Evolutionary conservation across 371 early-diverging fungal genomes (phyloP).

Genomic region (Blyttiomyces sp.): DNA sequence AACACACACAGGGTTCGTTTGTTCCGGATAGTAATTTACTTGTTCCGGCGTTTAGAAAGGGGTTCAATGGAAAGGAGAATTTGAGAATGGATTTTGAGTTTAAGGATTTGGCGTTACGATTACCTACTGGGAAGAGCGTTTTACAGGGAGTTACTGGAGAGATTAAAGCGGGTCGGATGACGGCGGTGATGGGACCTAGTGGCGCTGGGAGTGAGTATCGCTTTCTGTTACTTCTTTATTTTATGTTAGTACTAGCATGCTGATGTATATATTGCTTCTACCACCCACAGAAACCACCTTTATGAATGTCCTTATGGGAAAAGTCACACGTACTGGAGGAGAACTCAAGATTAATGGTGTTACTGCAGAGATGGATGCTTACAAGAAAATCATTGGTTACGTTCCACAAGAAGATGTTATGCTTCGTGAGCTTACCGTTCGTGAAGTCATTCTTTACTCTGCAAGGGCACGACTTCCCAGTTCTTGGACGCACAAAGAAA

Average conservation of each 20-base stretch:
- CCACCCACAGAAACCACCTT: conserved; percentile 39
- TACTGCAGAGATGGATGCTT: conserved; percentile 35
- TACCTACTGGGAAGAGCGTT: conserved; percentile 57
- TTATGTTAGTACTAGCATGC: neutral
- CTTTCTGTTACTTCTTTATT: neutral
- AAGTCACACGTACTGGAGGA: conserved; percentile 42
- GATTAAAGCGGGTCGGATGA: conserved; percentile 52
- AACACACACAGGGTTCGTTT: no score
- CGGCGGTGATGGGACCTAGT: conserved; percentile 80
- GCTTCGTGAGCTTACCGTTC: conserved; percentile 72
- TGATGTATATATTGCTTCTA: neutral
- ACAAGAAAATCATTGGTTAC: conserved; percentile 50
- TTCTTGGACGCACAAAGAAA: conserved; percentile 50
- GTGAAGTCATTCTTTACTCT: conserved; percentile 81
- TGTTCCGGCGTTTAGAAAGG: conserved; percentile 11
- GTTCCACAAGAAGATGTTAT: conserved; percentile 87
- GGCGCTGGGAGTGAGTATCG: conserved; percentile 64
- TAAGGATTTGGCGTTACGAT: conserved; percentile 46
- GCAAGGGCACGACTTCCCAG: conserved; percentile 75
- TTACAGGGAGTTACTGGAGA: conserved; percentile 55
- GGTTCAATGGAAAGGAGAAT: conserved; percentile 10
- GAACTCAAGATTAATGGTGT: conserved; percentile 39
- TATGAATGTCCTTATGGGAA: conserved; percentile 45
- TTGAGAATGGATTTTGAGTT: conserved; percentile 19
- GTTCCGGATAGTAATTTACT: no score